These are phyloP conservation scores for Drechslera avenae DNA, from an alignment of 2,329 filamentous ascomycete species.

Conservation along the genomic window DNA sequence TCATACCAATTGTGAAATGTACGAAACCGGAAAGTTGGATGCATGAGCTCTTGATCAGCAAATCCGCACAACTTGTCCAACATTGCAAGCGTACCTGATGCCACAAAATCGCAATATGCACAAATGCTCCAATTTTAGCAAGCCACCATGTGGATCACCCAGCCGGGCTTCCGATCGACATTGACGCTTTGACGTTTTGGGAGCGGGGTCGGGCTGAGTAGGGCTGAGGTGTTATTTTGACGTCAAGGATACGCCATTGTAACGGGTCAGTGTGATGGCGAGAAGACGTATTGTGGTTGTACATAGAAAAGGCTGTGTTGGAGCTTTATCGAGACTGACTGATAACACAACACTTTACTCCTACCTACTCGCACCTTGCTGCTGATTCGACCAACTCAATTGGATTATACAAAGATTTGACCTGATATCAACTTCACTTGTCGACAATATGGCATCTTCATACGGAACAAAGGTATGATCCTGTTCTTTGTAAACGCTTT, in stretches of 20 bases:
- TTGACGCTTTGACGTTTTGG: neutral
- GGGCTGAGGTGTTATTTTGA: slow-evolving; percentile 18
- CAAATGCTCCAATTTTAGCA: neutral
- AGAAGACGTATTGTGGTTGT: neutral
- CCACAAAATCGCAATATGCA: slow-evolving; percentile 5
- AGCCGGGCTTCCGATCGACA: no score
- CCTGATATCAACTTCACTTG: no score
- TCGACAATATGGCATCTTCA: slow-evolving; percentile 16
- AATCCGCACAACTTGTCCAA: neutral
- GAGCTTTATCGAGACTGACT: neutral
- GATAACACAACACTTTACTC: no score
- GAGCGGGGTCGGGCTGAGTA: slow-evolving; percentile 4
- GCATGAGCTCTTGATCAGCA: neutral
- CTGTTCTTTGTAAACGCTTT: no score
- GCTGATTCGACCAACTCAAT: no score
- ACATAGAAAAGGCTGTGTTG: neutral
- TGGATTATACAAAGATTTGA: no score
- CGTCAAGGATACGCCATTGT: neutral
- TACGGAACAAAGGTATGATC: slow-evolving; percentile 31
- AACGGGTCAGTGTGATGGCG: no score
- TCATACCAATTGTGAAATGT: neutral
- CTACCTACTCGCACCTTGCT: no score
- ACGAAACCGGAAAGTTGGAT: no score
- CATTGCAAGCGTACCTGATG: slow-evolving; percentile 8
- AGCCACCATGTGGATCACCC: no score